These are phyloP conservation scores for Paracoccidioides lutzii DNA, from an alignment of 2,329 filamentous ascomycete genomes.

Conservation along the genomic window DNA sequence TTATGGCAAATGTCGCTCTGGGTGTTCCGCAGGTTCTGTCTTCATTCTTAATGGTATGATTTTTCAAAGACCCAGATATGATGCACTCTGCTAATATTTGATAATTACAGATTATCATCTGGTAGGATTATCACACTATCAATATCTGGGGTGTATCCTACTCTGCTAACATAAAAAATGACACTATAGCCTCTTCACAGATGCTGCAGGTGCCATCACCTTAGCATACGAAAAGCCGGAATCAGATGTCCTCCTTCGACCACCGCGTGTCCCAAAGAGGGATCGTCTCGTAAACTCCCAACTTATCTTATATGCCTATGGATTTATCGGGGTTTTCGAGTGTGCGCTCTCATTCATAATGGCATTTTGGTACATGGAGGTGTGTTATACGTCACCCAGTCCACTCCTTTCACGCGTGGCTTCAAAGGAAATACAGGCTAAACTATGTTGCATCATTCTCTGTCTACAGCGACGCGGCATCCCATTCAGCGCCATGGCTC, in stretches of 20 bases:
- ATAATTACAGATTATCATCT: slow-evolving; percentile 43
- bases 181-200: slow-evolving; percentile 50
- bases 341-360: slow-evolving; percentile 49
- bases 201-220: slow-evolving; percentile 58
- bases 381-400: background rate
- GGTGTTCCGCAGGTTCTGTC: slow-evolving; percentile 61
- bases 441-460: slow-evolving; percentile 14
- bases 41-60: slow-evolving; percentile 52
- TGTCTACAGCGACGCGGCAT: slow-evolving; percentile 42
- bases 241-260: slow-evolving; percentile 57
- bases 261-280: slow-evolving; percentile 53
- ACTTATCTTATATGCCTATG: slow-evolving; percentile 60
- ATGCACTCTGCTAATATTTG: background rate
- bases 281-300: slow-evolving; percentile 62
- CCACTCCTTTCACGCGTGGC: slow-evolving; percentile 23
- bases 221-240: slow-evolving; percentile 67
- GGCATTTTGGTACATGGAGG: slow-evolving; percentile 50
- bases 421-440: slow-evolving; percentile 10
- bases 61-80: background rate
- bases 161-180: slow-evolving; percentile 10
- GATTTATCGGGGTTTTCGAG: slow-evolving; percentile 53
- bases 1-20: slow-evolving; percentile 59
- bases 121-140: slow-evolving; percentile 26
- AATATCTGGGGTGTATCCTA: background rate
- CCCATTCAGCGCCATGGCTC: slow-evolving; percentile 52